phyloP scores from a whole-genome alignment of 495 filamentous ascomycete species.

The Aspergillus sclerotioniger region DNA sequence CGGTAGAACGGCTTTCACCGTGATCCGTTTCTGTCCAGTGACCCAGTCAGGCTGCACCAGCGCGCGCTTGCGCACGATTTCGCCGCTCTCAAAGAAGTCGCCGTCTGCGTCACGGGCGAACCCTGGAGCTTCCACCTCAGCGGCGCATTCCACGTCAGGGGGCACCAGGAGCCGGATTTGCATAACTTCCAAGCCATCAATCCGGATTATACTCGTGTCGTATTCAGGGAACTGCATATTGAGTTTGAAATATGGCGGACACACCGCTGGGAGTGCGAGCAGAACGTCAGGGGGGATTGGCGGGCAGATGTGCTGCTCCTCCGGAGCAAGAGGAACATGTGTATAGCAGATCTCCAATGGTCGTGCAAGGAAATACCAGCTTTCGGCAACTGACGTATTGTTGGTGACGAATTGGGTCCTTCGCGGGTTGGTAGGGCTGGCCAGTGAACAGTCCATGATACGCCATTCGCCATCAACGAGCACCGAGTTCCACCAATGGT shows the following conservation, averaged over 20 bases:
- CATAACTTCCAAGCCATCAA: constrained; percentile 89
- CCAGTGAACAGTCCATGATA: constrained; percentile 91
- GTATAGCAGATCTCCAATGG: constrained; percentile 92
- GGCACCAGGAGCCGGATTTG: constrained; percentile 87
- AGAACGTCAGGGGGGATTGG: constrained; percentile 80
- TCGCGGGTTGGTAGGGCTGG: constrained; percentile 83
- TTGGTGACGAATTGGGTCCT: constrained; percentile 72
- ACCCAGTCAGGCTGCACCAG: constrained; percentile 92
- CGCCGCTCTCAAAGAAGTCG: constrained; percentile 90
- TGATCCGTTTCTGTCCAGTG: constrained; percentile 80
- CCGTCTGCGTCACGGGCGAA: constrained; percentile 83
- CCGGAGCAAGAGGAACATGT: constrained; percentile 79
- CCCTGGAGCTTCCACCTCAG: constrained; percentile 83
- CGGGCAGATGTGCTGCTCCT: constrained; percentile 91
- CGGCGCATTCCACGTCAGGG: constrained; percentile 84
- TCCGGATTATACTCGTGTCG: constrained; percentile 79
- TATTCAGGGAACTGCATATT: constrained; percentile 76
- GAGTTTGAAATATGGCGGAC: constrained; percentile 86
- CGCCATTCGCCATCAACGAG: constrained; percentile 94
- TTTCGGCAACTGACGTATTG: constrained; percentile 67
- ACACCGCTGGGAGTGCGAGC: constrained; percentile 78
- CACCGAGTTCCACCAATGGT: constrained; percentile 99
- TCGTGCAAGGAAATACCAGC: constrained; percentile 86
- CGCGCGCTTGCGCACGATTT: constrained; percentile 78
- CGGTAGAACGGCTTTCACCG: constrained; percentile 85